A percentile compares a stretch with the other conserved stretches of the same genome.
Evolutionary conservation across 257 asterid species (phyloP).

Genomic region (Rhazya stricta): DNA sequence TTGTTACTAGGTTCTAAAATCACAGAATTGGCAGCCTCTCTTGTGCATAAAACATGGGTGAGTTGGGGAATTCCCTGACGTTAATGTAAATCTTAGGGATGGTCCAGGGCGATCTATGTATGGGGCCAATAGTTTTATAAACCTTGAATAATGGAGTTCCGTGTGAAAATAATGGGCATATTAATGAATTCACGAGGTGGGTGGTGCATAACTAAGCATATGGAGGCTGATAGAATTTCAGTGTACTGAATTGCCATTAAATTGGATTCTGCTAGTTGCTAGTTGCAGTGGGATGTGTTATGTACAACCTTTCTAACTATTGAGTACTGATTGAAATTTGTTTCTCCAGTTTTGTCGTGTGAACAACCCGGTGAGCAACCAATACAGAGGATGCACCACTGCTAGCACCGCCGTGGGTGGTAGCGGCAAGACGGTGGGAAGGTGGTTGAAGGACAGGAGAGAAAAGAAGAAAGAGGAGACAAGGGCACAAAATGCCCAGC

Average conservation of each 20-base stretch:
- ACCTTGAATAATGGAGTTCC: constrained; percentile 23
- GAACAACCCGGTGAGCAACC: constrained; percentile 37
- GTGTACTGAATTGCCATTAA: neutral
- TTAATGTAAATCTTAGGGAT: constrained; percentile 9
- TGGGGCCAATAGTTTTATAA: constrained; percentile 13
- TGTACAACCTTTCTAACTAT: neutral
- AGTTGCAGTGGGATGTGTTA: neutral
- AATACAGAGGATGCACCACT: constrained; percentile 45
- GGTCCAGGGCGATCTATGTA: constrained; percentile 14
- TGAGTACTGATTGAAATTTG: constrained; percentile 8
- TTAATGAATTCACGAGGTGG: constrained; percentile 24
- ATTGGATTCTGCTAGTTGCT: neutral
- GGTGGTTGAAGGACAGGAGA: constrained; percentile 95
- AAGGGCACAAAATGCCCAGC: constrained; percentile 85
- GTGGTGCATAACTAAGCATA: constrained; percentile 8
- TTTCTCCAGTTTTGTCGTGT: constrained; percentile 44
- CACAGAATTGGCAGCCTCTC: constrained; percentile 9
- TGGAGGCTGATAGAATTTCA: neutral
- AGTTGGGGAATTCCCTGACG: constrained; percentile 6
- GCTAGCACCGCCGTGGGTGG: constrained; percentile 25
- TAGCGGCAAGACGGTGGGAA: constrained; percentile 68
- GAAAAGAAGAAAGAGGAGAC: constrained; percentile 96
- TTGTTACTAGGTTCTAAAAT: constrained; percentile 14
- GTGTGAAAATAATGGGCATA: constrained; percentile 13
- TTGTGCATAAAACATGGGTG: constrained; percentile 18